A percentile compares a stretch with the other conserved stretches of the same genome.
Conservation (phyloP, 2,329 filamentous ascomycete genomes). For the Fusarium longipes region DNA sequence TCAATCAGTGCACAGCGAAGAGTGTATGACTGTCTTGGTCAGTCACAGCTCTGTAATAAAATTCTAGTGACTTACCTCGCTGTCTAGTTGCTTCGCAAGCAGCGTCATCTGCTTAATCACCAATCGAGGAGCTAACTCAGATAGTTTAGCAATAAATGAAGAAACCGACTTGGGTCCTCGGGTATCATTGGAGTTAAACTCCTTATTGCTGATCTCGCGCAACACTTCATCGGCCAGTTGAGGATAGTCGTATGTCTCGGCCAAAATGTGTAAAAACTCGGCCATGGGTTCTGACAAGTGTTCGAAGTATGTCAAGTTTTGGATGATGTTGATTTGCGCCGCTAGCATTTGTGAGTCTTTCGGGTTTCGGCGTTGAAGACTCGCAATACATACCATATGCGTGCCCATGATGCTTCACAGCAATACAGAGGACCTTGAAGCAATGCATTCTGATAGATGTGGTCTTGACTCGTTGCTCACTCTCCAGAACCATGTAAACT, state of each 20-base stretch:
- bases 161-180: constrained; percentile 97
- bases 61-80: constrained; percentile 70
- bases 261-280: constrained; percentile 94
- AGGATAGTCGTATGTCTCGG: constrained; percentile 97
- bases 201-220: constrained; percentile 94
- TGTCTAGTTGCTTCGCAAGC: constrained; percentile 93
- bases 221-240: constrained; percentile 94
- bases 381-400: constrained; percentile 76
- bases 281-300: constrained; percentile 99
- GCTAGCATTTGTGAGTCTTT: constrained; percentile 62
- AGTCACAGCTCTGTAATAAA: constrained; percentile 16
- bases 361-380: not conserved
- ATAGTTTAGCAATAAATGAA: constrained; percentile 90
- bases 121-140: constrained; percentile 87
- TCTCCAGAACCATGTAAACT: constrained; percentile 93
- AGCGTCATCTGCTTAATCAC: constrained; percentile 99
- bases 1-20: constrained; percentile 94
- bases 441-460: constrained; percentile 93
- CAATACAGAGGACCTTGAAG: constrained; percentile 96
- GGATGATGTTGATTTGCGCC: constrained; percentile 96
- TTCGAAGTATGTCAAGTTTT: constrained; percentile 98
- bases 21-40: constrained; percentile 78
- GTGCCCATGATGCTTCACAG: constrained; percentile 97
- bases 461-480: constrained; percentile 89
- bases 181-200: constrained; percentile 96